Evolutionary conservation across 495 filamentous ascomycete genomes (phyloP).

Genomic region (Podospora conica): DNA sequence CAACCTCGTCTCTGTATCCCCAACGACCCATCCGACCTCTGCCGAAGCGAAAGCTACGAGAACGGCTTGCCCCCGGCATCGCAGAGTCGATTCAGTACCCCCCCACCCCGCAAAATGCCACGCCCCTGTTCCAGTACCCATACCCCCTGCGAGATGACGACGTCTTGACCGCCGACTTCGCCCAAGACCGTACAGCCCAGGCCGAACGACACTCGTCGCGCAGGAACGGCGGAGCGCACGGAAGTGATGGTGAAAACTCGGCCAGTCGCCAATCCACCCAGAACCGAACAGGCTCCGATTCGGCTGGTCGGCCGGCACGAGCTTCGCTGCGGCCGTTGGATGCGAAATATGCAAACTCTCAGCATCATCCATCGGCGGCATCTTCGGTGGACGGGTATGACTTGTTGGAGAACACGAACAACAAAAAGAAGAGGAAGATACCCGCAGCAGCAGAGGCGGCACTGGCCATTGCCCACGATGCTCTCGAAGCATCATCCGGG

Average conservation of each 20-base stretch:
- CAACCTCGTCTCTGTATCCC: constrained; percentile 68
- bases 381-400: constrained; percentile 84
- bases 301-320: constrained; percentile 21
- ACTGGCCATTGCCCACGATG: constrained; percentile 47
- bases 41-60: constrained; percentile 78
- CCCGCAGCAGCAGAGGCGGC: constrained; percentile 68
- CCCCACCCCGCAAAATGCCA: constrained; percentile 56
- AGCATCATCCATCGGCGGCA: constrained; percentile 41
- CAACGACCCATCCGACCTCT: constrained; percentile 90
- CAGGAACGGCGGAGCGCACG: constrained; percentile 31
- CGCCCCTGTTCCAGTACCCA: constrained; percentile 71
- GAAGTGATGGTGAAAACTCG: constrained; percentile 30
- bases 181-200: constrained; percentile 20
- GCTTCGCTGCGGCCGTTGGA: constrained; percentile 25
- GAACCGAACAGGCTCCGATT: constrained; percentile 22
- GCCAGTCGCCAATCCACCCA: constrained; percentile 12
- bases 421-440: constrained; percentile 99
- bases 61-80: constrained; percentile 75
- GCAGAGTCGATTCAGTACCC: constrained; percentile 79
- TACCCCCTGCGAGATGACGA: constrained; percentile 45
- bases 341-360: constrained; percentile 37
- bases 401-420: constrained; percentile 96
- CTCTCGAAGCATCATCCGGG: constrained; percentile 37
- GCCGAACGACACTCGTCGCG: constrained; percentile 22
- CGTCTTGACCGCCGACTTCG: constrained; percentile 12